phyloP scores from a whole-genome alignment of 176 grass and related monocot genomes.

The Cymbopogon citratus region DNA sequence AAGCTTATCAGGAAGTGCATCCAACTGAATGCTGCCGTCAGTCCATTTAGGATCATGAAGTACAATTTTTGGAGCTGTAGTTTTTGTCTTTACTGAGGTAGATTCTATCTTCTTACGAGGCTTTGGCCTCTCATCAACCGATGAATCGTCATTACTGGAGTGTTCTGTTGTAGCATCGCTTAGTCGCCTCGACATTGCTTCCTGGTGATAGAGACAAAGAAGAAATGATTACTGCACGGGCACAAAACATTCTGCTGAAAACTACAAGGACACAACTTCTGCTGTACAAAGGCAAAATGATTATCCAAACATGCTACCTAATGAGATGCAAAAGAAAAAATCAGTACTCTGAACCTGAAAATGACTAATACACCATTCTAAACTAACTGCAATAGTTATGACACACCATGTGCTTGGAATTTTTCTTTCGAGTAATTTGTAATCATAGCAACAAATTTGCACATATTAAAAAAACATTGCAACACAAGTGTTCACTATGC shows the following conservation, averaged over 20 bases:
- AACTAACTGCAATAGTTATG: neutral
- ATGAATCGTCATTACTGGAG: slow-evolving; percentile 46
- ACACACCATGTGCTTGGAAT: neutral
- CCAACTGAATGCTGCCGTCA: slow-evolving; percentile 57
- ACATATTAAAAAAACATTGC: neutral
- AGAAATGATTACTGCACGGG: neutral
- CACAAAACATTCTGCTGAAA: neutral
- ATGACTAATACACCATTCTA: neutral
- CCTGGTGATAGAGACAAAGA: slow-evolving; percentile 37
- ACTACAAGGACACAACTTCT: neutral
- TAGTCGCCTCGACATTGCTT: slow-evolving; percentile 54
- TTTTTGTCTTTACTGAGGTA: slow-evolving; percentile 36
- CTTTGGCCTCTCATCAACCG: slow-evolving; percentile 54
- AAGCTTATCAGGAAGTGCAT: slow-evolving; percentile 50
- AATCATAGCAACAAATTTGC: too few relatives aligned
- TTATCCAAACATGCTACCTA: neutral
- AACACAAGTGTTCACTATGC: neutral
- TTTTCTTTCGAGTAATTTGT: neutral
- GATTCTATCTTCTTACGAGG: slow-evolving; percentile 46
- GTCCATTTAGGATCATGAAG: slow-evolving; percentile 91
- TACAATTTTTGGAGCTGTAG: slow-evolving; percentile 13
- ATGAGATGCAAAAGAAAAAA: neutral
- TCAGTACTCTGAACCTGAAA: neutral
- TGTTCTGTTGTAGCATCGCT: slow-evolving; percentile 50
- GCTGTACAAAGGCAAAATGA: neutral